Base-by-base conservation (phyloP, 2,329 filamentous ascomycete species). In the Anthostomella pinea region DNA sequence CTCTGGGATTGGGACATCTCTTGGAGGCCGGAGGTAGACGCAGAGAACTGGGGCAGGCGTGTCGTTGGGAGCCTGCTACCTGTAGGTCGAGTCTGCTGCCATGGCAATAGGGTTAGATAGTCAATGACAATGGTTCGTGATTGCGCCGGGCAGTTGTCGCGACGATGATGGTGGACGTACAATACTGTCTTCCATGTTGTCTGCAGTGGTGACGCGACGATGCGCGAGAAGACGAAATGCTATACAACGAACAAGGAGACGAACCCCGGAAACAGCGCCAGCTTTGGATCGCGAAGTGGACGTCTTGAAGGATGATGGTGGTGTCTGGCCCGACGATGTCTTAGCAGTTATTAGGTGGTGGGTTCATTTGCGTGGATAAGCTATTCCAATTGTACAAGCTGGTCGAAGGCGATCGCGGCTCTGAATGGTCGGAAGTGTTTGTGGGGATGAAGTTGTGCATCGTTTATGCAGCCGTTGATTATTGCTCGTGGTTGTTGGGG, bases 1-100 rank as follows among this genome's bases (percentile, higher is more conserved):
- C 65, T 68, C 52, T 82, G 75, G n/a, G 78, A 80, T 6, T 80
- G 74, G 52, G 66, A 71, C 48, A 78, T 72, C 52, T 81, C 77
- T 8, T 68, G 59, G 11, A 81, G 67, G 3, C 64, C 50, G 30
- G 56, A 60, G 20, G 54, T 27, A 8, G 53, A 35, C 10, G 45
- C 53, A 7, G 53, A 43, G 25, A 50, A 39, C 20, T 41, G 29
- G 16, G 53, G 51, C 26, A 59, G 51, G 28, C 45, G 53, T 17
- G 46, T 46, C 19, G 44, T 43, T n/a, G 57, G 52, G 14, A 30
- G 38, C 29, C 38, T 49, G 28, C 50, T 14, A 9, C 45, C 45
- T 11, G 43, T 39, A 8, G 38, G 19, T 22, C 45, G 48, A 21
- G 36, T 26, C 34, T 54, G 46, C 33, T 41, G n/a, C n/a, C n/a